Evolutionary conservation across 129 eudicot species (phyloP), one percentile per base, ranked within the genome.

Genomic region (Pulicaria dysenterica): DNA sequence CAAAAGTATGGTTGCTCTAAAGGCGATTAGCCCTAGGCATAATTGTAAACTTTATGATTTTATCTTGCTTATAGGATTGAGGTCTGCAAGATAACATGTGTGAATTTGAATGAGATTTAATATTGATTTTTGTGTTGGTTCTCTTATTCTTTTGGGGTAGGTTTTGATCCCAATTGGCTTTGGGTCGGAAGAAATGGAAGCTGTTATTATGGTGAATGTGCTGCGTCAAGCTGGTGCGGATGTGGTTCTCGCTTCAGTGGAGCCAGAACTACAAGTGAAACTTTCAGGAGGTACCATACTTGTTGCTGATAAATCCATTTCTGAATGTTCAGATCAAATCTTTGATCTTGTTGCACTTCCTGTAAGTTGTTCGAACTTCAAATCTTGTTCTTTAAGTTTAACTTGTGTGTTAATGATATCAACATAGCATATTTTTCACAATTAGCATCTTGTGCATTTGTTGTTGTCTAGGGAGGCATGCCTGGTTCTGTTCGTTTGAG

Each of bases 131-230:
- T 48, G 51, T 46, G 48, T 72, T 15, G 59, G 39, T 3, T 54
- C 37, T 78, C 17, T 60, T 24, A 24, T 24, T 24, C 31, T 24
- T 24, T 24, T 2, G 31, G 31, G 31, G 40, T 58, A 94, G 98
- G 96, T 94, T 69, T 73, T 94, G 81, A 82, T 94, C 76, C 98
- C 98, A 75, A 84, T 94, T 67, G 98, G 96, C 17, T 83, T 75
- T 74, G 98, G 98, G 34, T 84, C 98, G 19, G 98, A 94, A 77
- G 97, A 86, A 75, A 94, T 94, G 95, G 98, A 94, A 81, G 95
- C 93, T 50, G 95, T 90, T 62, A 87, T 90, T 71, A 57, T 94
- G 85, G 81, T 86, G 70, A 89, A 83, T 77, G 91, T 94, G 44
- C 77, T 93, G 69, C 92, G 96, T 42, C 82, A 86, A 79, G 93